Conservation (phyloP, 805 yeast genomes). For the Saturnispora dispora region DNA sequence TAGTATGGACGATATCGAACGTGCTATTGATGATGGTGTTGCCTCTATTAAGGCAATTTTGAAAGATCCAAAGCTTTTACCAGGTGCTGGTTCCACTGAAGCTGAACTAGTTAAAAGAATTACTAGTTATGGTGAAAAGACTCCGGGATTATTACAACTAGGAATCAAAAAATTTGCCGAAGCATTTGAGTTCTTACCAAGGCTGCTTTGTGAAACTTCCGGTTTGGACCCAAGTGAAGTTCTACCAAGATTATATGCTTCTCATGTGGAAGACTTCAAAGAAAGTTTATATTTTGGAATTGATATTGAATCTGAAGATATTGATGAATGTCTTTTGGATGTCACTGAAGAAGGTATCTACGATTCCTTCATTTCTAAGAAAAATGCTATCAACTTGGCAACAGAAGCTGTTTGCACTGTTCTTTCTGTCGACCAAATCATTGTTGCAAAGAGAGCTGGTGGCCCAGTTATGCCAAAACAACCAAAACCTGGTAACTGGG, state of each 20-base stretch:
- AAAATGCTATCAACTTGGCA: constrained; percentile 83
- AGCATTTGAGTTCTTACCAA: constrained; percentile 91
- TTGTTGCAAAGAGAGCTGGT: constrained; percentile 98
- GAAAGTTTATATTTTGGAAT: constrained; percentile 43
- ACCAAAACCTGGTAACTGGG: constrained; percentile 92
- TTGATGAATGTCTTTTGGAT: constrained; percentile 58
- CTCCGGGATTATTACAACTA: constrained; percentile 86
- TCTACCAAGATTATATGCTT: constrained; percentile 81
- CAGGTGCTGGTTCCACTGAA: constrained; percentile 97
- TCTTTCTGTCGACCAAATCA: constrained; percentile 89
- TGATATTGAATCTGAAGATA: constrained; percentile 67
- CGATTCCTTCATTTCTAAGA: constrained; percentile 74
- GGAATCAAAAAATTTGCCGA: constrained; percentile 91
- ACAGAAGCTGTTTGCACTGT: constrained; percentile 92
- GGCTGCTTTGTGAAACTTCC: constrained; percentile 87
- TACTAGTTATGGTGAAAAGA: constrained; percentile 80
- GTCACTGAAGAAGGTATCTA: constrained; percentile 59
- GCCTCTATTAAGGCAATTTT: constrained; percentile 82
- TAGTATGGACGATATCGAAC: constrained; percentile 86
- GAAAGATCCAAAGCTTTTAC: constrained; percentile 69
- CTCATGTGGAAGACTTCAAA: constrained; percentile 50
- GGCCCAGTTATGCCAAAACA: constrained; percentile 89
- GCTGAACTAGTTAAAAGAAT: constrained; percentile 75
- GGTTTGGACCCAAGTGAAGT: constrained; percentile 87
- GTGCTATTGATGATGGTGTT: constrained; percentile 97